Evolutionary conservation across 768 basidiomycete genomes (phyloP), one percentile per base, ranked within the genome.

Genomic region (Nevesoporus exiguus): DNA sequence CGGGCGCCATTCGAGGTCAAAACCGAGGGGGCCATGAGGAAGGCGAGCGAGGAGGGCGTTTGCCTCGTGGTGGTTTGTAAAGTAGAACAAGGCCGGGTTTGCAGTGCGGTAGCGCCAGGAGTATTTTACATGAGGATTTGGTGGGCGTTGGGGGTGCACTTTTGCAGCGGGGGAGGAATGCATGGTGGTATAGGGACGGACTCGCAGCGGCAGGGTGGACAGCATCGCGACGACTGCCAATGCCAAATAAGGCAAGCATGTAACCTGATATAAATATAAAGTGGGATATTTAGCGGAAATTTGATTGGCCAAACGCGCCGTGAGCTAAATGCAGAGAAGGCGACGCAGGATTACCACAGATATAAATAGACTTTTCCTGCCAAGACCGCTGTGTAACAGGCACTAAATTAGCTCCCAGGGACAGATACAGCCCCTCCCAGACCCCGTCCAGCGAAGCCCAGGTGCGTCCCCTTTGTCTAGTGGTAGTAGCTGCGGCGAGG

Each of bases 1-100:
- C 0, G 90, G 90, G 55, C 78, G 82, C 89, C 90, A 92, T 69
- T 93, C 90, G 34, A 89, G 74, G 64, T 93, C 90, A 58, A 92
- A 83, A 25, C 90, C 90, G 47, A 80, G 39, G 14, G 64, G 66
- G 3, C 70, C 71, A 24, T 39, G 52, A 7, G 62, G 60, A n/a
- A 71, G 45, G 7, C 19, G 4, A 34, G 60, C 51, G 27, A 71
- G 62, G 14, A 40, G 44, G 15, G 22, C 22, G 21, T 71, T 53
- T 39, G 71, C 71, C 4, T 50, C 49, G 30, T 41, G 22, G 54
- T 81, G 71, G 24, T 74, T 62, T 17, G 71, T 73, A 27, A 59
- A 41, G 53, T 76, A 73, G 24, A 59, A 56, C 11, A 79, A 40
- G 0, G 55, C 60, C 0, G 71, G 56, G 11, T 15, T 47, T 36